These are phyloP conservation scores for Nitzschia sp. DNA, from an alignment of 108 stramenopile species.

Conservation along the genomic window DNA sequence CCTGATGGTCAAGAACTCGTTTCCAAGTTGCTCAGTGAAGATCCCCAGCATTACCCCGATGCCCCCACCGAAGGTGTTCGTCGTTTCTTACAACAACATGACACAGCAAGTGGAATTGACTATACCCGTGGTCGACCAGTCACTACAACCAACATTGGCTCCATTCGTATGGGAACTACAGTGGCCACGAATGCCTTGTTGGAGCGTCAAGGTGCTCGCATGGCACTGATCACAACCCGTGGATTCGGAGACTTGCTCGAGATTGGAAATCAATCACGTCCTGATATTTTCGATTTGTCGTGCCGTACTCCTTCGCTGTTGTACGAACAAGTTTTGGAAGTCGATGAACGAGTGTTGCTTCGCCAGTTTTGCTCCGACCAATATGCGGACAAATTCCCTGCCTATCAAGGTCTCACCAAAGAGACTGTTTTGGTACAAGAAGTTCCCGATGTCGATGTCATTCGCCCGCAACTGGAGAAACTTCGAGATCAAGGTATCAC, in stretches of 20 bases:
- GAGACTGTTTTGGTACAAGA: constrained; percentile 68
- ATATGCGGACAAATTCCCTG: constrained; percentile 39
- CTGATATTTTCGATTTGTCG: constrained; percentile 85
- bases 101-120: constrained; percentile 43
- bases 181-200: constrained; percentile 97
- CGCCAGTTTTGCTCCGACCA: constrained; percentile 48
- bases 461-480: constrained; percentile 62
- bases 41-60: constrained; percentile 92
- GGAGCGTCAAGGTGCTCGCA: constrained; percentile 90
- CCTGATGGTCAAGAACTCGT: constrained; percentile 68
- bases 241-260: constrained; percentile 91
- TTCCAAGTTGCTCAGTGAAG: constrained; percentile 89
- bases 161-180: constrained; percentile 92
- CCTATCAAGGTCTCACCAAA: constrained; percentile 69
- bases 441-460: constrained; percentile 60
- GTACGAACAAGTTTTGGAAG: constrained; percentile 90
- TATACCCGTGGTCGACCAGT: constrained; percentile 74
- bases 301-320: constrained; percentile 76
- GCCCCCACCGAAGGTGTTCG: constrained; percentile 98
- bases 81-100: constrained; percentile 80
- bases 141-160: constrained; percentile 74
- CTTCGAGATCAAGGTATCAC: constrained; percentile 75
- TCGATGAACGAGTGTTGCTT: constrained; percentile 92
- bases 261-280: constrained; percentile 95
- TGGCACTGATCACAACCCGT: constrained; percentile 87